Base-by-base conservation (phyloP, 805 yeast species). In the Candida awuae region DNA sequence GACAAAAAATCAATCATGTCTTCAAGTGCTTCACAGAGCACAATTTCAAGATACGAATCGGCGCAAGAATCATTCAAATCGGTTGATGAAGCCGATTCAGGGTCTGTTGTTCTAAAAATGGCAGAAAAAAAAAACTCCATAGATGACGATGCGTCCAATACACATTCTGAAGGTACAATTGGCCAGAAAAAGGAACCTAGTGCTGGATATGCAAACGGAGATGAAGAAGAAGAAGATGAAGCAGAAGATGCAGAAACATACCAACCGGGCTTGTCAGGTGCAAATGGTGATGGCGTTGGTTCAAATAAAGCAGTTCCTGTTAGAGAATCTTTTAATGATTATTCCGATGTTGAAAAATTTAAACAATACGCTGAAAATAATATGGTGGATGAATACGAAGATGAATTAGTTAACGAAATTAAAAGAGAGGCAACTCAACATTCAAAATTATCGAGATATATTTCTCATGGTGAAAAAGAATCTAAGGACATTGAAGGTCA, bases 381-480 rank as follows among this genome's bases (percentile, higher is more conserved):
- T 25, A 13, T 22, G 10, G 26, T 38, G 8, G 41, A 45, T 12
- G 46, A 45, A 9, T 55, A 53, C 28, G 50, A 47, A 21, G 51
- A 48, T 12, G 57, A 49, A 37, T 37, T 55, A 15, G 43, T 40
- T 14, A 17, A 41, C 19, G 59, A 57, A 39, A 20, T 55, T 5
- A 37, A 41, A 23, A 49, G 53, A 32, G 50, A 48, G 4, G 44
- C 48, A 6, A 47, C 55, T 5, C 40, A 41, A 12, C 21, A 49
- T 2, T 50, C 60, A 1, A 40, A 40, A n/a, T 7, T 53, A 2
- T 45, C 55, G 1, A 43, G 36, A 34, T 45, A 42, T 14, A 17
- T 49, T 6, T 35, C 52, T 5, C n/a, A n/a, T n/a, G n/a, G n/a
- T n/a, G 45, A 35, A 22, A 32, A 37, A 12, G 13, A 37, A 19